These are phyloP conservation scores for Trichoderma atroviride DNA, from an alignment of 2,329 filamentous ascomycete genomes.

Conservation along the genomic window DNA sequence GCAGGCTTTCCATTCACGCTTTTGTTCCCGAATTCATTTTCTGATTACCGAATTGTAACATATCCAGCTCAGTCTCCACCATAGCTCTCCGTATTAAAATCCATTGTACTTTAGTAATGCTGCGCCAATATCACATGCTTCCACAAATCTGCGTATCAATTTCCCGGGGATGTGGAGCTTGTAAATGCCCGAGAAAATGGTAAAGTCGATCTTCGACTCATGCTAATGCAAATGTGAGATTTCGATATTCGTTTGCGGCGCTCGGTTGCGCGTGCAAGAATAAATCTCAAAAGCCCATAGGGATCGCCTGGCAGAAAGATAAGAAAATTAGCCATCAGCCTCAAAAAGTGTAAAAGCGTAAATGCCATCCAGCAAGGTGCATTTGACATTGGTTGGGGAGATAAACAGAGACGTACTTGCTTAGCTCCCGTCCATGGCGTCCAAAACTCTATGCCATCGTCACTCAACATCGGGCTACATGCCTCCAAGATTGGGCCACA, in stretches of 20 bases:
- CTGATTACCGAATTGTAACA: neutral
- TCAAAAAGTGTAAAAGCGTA: neutral
- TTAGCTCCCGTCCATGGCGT: slow-evolving; percentile 10
- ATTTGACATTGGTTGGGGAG: too few species aligned
- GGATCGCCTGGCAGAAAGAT: neutral
- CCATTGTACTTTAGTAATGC: neutral
- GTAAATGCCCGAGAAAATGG: neutral
- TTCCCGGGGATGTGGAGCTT: neutral
- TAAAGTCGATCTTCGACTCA: neutral
- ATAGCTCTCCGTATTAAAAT: neutral
- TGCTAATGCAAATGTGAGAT: neutral
- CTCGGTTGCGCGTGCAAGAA: neutral
- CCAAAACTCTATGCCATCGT: neutral
- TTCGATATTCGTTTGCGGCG: neutral
- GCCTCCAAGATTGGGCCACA: neutral
- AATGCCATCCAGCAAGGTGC: neutral
- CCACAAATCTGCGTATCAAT: neutral
- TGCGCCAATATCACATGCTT: slow-evolving; percentile 10
- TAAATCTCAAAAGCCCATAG: neutral
- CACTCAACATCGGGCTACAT: neutral
- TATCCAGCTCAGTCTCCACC: neutral
- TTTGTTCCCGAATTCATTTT: neutral
- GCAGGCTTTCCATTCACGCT: neutral
- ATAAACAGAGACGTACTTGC: neutral
- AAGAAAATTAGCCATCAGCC: neutral